Base-by-base conservation (phyloP, 805 yeast genomes). In the Debaryomyces tyrocola region DNA sequence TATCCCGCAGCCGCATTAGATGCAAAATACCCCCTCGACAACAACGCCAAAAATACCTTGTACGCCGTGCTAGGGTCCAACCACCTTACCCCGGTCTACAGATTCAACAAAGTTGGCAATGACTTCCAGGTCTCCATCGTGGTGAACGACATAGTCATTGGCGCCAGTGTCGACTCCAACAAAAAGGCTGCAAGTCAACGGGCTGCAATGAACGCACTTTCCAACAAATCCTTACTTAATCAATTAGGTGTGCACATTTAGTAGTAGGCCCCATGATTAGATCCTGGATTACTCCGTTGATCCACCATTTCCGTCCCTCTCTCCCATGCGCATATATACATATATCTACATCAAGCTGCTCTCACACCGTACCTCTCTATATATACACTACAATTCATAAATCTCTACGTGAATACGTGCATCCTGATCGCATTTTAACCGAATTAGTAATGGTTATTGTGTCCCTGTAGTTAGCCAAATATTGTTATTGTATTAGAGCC, bases 181-280 rank as follows among this genome's bases (percentile, higher is more conserved):
- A 71, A 69, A 48, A 72, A 70, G 45, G 56, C 57, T 17, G 77
- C 75, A 9, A 56, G 65, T 18, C 74, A 69, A 37, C 59, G 59
- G 49, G 75, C 75, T 33, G 74, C 79, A 3, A 60, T 60, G 58
- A 53, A 56, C 28, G 70, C 69, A 4, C 50, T 65, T 33, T 35
- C 38, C 28, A 50, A 48, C 33, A 40, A 45, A 5, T 27, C 41
- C 7, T 46, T 29, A 6, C 43, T 50, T 15, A 48, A 28, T 28
- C 45, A 33, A 24, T 39, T 52, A 11, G 54, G 54, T n/a, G 27
- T 50, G 2, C 18, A 29, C 42, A 43, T 17, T 31, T 45, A 45
- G 29, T 14, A 12, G 7, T 31, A 31, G 18, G 4, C 18, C 18
- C 18, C 18, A 17, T 17, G 4, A 2, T 17, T 17, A n/a, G n/a